Evolutionary conservation across 139 green algal species (phyloP), one percentile per base, ranked within the genome.

Genomic region (Raphidocelis subcapitata): DNA sequence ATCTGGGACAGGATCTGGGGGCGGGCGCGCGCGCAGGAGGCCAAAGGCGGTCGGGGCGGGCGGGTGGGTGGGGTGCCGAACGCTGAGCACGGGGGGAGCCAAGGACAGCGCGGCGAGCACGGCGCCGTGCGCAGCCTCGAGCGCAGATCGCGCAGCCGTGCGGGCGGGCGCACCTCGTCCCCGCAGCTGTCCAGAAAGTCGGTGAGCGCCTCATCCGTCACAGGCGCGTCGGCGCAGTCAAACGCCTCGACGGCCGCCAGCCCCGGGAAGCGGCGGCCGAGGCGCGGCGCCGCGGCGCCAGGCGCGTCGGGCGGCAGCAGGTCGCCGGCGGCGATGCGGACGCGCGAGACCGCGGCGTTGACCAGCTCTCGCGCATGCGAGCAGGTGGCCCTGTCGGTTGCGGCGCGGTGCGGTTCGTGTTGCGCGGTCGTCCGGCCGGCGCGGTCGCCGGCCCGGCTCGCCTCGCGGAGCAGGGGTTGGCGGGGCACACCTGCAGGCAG

Each of bases 311-410:
- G 54, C 54, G 54, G 24, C 54, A 5, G 18, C 15, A 29, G 23
- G 54, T 29, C 54, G 54, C 54, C 54, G 54, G 41, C 41, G 41
- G 41, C 41, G 41, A 49, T 8, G 41, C 41, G 41, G 41, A 49
- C 12, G 41, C 41, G 41, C 8, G 41, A 44, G 2, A 81, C 52
- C 23, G 47, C 46, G 46, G 71, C 60, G 56, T 66, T 70, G n/a
- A 69, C 47, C 31, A 76, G 47, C 31, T 61, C 36, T 12, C 70
- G 61, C 31, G 55, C 29, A 3, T 46, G 44, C 20, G 47, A 46
- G 32, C 21, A 69, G 18, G 70, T 69, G 14, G 61, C 35, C 47
- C 69, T 75, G n/a, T n/a, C n/a, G n/a, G n/a, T n/a, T n/a, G n/a
- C n/a, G n/a, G 65, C 36, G 49, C 20, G 20, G 10, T 3, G 52